Percentiles rank a stretch among this genome's conserved stretches.
Conservation (phyloP, 345 rosid genomes). For the Alliaria petiolata region DNA sequence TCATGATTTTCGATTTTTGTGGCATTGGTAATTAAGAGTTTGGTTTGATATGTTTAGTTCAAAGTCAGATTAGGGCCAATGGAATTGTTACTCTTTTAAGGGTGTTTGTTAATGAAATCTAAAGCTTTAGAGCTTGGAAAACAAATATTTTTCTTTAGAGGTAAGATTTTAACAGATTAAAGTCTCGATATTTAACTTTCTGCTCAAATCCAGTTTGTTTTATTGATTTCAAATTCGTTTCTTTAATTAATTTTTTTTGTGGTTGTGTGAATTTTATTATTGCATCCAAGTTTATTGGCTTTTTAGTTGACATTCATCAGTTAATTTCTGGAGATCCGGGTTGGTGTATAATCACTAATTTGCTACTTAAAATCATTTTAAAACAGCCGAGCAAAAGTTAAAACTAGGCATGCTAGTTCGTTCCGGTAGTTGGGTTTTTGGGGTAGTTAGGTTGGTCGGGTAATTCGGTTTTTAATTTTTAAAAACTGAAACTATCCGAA, state of each 20-base stretch:
- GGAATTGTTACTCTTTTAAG: neutral
- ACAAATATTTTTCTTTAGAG: neutral
- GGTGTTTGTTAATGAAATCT: neutral
- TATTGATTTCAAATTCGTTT: constrained; percentile 2
- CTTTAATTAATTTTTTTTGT: neutral
- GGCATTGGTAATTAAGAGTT: neutral
- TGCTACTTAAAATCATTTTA: neutral
- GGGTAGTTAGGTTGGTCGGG: too few species aligned
- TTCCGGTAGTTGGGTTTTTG: too few species aligned
- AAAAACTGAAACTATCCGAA: too few species aligned
- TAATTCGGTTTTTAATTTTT: too few species aligned
- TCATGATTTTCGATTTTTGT: too few species aligned
- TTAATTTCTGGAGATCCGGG: neutral
- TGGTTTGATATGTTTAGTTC: neutral
- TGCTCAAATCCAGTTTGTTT: neutral
- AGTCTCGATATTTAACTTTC: neutral
- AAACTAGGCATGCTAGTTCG: too few species aligned
- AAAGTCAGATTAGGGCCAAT: neutral
- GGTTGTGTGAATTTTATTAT: neutral
- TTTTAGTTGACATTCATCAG: neutral
- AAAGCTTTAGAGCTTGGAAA: neutral
- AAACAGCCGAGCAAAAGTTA: constrained; percentile 14
- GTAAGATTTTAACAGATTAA: neutral
- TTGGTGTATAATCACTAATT: neutral
- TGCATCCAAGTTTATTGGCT: neutral